Conservation (phyloP, 768 basidiomycete genomes). For the Boletus tylopilopsis region DNA sequence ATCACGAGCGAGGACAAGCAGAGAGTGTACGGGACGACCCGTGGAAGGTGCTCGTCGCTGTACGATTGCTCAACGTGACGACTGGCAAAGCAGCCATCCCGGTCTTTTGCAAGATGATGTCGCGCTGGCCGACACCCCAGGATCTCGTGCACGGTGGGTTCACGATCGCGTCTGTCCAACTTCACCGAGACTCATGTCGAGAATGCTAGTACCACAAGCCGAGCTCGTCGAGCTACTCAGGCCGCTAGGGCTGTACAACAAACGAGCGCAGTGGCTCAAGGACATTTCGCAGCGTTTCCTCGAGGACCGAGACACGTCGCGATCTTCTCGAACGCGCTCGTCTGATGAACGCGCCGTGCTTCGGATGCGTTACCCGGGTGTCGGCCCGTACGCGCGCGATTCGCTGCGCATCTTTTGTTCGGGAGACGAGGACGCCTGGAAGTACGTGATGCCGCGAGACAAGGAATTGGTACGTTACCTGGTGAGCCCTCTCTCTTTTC, state of each 20-base stretch:
- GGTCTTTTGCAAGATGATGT: slow-evolving; percentile 55
- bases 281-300: slow-evolving; percentile 51
- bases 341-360: slow-evolving; percentile 15
- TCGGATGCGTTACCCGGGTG: slow-evolving; percentile 58
- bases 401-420: slow-evolving; percentile 70
- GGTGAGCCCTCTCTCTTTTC: slow-evolving; percentile 37
- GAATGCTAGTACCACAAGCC: slow-evolving; percentile 36
- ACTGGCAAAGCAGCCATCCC: slow-evolving; percentile 61
- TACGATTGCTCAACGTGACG: slow-evolving; percentile 69
- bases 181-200: neutral
- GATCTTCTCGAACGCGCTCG: neutral
- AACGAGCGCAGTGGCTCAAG: slow-evolving; percentile 54
- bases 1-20: slow-evolving; percentile 18
- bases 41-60: slow-evolving; percentile 68
- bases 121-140: slow-evolving; percentile 55
- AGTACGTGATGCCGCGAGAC: slow-evolving; percentile 56
- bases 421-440: slow-evolving; percentile 47
- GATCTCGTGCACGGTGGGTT: slow-evolving; percentile 51
- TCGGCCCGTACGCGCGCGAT: slow-evolving; percentile 70
- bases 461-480: slow-evolving; percentile 68
- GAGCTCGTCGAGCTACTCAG: slow-evolving; percentile 46
- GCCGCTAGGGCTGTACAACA: slow-evolving; percentile 56
- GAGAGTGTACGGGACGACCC: slow-evolving; percentile 53
- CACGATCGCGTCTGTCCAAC: neutral
- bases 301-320: slow-evolving; percentile 33